Evolutionary conservation across 2,329 filamentous ascomycete species (phyloP), one percentile per base, ranked within the genome.

Genomic region (Colletotrichum sp.): DNA sequence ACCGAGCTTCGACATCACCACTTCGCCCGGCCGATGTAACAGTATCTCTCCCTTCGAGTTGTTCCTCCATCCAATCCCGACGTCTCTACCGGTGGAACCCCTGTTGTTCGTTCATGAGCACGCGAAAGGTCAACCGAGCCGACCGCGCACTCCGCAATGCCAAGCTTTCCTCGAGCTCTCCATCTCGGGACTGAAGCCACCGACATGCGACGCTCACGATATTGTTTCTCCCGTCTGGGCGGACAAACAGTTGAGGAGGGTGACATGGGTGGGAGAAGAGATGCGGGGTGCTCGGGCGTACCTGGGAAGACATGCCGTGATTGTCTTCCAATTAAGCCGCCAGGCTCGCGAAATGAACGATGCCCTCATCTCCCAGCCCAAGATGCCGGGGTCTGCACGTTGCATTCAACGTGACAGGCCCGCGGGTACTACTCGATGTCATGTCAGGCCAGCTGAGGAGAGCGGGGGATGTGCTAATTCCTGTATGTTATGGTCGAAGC

Each of bases 101-200:
- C 60, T 72, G 69, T 21, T 18, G 12, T 2, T 26, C 4, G 16
- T 16, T 21, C 36, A 44, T 49, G 55, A 62, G 15, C 52, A 72
- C 73, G 63, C 69, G 15, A 44, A 39, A 72, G 21, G 36, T 64
- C 69, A 12, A 68, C 69, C 73, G 69, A 76, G 69, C 69, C 12
- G 39, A 65, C 62, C 21, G 18, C 32, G n/a, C 30, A 55, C 15
- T 18, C 44, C 70, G 36, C 34, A 63, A 63, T 16, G 62, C 52
- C n/a, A 71, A n/a, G 36, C 28, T 24, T 32, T 52, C 18, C 49
- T 32, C 6, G 32, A 76, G 16, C 32, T 32, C 57, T 32, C 18
- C 30, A 15, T 30, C 55, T 76, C 73, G 73, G 73, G n/a, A 32
- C 73, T 73, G 73, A 73, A 65, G 73, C 57, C 64, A 73, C 73